Percentiles rank a stretch among this genome's conserved stretches.
These are phyloP conservation scores for Debaryomyces robertsiae DNA, from an alignment of 1,139 yeast species.

Conservation along the genomic window DNA sequence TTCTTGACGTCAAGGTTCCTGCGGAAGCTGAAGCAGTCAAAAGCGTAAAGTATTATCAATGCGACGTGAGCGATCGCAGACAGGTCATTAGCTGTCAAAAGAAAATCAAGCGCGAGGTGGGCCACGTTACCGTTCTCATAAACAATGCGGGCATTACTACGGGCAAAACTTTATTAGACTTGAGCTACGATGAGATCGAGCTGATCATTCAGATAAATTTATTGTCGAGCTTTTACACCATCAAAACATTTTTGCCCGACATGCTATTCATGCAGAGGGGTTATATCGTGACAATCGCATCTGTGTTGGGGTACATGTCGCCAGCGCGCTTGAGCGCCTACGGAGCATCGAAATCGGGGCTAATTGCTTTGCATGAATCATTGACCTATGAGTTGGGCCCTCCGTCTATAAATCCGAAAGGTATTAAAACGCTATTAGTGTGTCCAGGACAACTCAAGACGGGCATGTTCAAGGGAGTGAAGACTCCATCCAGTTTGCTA, in stretches of 20 bases:
- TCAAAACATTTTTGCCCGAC: constrained; percentile 68
- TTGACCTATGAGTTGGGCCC: constrained; percentile 69
- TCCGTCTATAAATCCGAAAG: constrained; percentile 47
- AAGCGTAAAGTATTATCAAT: constrained; percentile 56
- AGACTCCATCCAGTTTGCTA: constrained; percentile 67
- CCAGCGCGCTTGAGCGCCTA: constrained; percentile 83
- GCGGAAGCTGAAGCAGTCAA: constrained; percentile 27
- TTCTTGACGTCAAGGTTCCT: constrained; percentile 61
- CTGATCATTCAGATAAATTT: constrained; percentile 65
- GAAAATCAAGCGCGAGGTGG: constrained; percentile 50
- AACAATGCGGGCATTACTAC: constrained; percentile 82
- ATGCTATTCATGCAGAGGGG: constrained; percentile 71
- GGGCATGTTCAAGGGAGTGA: constrained; percentile 66
- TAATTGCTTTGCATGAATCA: constrained; percentile 82
- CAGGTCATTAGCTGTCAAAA: constrained; percentile 41
- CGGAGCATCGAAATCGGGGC: constrained; percentile 88
- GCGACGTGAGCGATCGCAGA: constrained; percentile 65
- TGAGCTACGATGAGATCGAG: constrained; percentile 60
- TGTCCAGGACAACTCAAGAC: constrained; percentile 89
- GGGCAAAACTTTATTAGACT: constrained; percentile 58
- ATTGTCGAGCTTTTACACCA: constrained; percentile 67
- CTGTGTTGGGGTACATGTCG: constrained; percentile 80
- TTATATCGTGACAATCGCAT: constrained; percentile 76
- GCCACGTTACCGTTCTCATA: constrained; percentile 64
- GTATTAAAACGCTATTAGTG: constrained; percentile 71